Evolutionary conservation across 1,284 basidiomycete genomes (phyloP).

Genomic region (Malassezia brasiliensis): DNA sequence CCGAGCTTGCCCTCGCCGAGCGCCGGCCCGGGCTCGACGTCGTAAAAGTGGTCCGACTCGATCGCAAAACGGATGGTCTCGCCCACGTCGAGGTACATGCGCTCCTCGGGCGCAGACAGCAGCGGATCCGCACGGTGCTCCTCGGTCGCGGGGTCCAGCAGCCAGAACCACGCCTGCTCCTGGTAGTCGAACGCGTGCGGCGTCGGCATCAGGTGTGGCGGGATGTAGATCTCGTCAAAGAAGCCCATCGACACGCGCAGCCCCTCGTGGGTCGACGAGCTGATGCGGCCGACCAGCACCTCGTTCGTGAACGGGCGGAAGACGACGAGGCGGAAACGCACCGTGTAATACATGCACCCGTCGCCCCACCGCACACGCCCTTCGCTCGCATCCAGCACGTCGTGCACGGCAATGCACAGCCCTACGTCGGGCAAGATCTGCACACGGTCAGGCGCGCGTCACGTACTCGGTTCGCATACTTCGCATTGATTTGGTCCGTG

Average conservation of each 20-base stretch:
- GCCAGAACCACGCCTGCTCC: slow-evolving; percentile 50
- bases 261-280: slow-evolving; percentile 42
- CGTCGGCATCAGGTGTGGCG: slow-evolving; percentile 58
- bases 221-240: slow-evolving; percentile 85
- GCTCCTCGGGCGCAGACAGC: slow-evolving; percentile 51
- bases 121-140: slow-evolving; percentile 28
- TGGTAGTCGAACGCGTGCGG: slow-evolving; percentile 60
- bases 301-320: slow-evolving; percentile 86
- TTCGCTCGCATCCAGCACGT: slow-evolving; percentile 73
- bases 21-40: slow-evolving; percentile 73
- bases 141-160: slow-evolving; percentile 45
- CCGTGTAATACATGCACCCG: slow-evolving; percentile 88
- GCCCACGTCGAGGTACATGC: slow-evolving; percentile 74
- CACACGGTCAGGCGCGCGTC: not conserved
- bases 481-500: slow-evolving; percentile 72
- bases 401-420: slow-evolving; percentile 77
- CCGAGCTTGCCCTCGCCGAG: slow-evolving; percentile 19
- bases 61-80: slow-evolving; percentile 80
- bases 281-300: slow-evolving; percentile 76
- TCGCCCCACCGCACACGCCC: slow-evolving; percentile 90
- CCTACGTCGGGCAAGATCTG: slow-evolving; percentile 81
- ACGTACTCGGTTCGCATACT: slow-evolving; percentile 68
- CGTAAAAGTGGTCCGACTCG: slow-evolving; percentile 77
- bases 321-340: slow-evolving; percentile 77
- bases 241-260: slow-evolving; percentile 67